Conservation (phyloP, 805 yeast species). For the Ogataea methanolica region DNA sequence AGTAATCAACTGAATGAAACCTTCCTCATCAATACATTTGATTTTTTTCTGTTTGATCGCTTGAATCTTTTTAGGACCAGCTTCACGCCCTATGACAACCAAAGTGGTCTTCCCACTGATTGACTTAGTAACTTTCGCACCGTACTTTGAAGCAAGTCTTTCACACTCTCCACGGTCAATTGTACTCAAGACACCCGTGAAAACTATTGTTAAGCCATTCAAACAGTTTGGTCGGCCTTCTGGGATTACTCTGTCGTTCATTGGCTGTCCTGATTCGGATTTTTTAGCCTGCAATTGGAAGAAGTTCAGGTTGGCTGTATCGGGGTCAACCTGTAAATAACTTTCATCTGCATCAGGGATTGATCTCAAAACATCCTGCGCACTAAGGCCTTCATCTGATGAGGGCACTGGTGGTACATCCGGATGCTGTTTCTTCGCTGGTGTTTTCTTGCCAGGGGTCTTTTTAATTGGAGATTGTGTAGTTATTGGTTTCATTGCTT, state of each 20-base stretch:
- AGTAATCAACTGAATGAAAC: constrained; percentile 67
- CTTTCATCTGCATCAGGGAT: constrained; percentile 71
- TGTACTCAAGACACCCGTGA: constrained; percentile 84
- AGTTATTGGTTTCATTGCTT: neutral
- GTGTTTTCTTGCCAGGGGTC: constrained; percentile 5
- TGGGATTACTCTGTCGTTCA: constrained; percentile 55
- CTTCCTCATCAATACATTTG: constrained; percentile 83
- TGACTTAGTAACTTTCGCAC: constrained; percentile 85
- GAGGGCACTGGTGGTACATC: neutral
- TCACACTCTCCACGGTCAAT: constrained; percentile 75
- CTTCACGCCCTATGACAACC: constrained; percentile 91
- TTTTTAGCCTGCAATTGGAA: constrained; percentile 53
- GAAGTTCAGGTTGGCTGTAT: constrained; percentile 44
- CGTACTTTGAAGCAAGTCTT: constrained; percentile 73
- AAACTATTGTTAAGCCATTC: constrained; percentile 84
- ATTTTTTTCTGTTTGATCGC: constrained; percentile 69
- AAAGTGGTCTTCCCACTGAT: constrained; percentile 81
- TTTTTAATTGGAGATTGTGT: neutral
- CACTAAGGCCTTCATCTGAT: constrained; percentile 29
- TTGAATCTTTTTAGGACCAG: constrained; percentile 91
- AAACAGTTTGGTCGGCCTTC: constrained; percentile 83
- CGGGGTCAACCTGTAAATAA: constrained; percentile 33
- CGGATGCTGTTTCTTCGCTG: neutral
- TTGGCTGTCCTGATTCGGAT: constrained; percentile 27
- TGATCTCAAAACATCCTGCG: constrained; percentile 50